phyloP scores from a whole-genome alignment of 192 early-diverging fungal genomes.

The Haplosporangium gracile region DNA sequence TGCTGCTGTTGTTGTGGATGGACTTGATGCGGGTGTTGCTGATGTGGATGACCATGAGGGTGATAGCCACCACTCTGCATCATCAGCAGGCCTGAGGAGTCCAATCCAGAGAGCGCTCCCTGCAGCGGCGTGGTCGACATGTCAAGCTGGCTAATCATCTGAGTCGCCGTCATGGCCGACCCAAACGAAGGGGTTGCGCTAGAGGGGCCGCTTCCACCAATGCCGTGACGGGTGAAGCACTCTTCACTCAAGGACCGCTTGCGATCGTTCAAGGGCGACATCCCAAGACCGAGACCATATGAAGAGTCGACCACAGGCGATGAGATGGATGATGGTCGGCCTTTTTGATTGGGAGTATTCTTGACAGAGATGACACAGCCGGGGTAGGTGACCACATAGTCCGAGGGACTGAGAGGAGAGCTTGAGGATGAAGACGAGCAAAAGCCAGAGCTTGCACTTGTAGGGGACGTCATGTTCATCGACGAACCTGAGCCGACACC shows the following conservation, averaged over 20 bases:
- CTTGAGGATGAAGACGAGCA: slow-evolving; percentile 26
- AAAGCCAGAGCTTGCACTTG: slow-evolving; percentile 29
- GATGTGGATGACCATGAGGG: slow-evolving; percentile 14
- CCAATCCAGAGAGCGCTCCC: slow-evolving; percentile 24
- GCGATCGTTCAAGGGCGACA: slow-evolving; percentile 44
- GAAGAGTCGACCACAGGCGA: slow-evolving; percentile 36
- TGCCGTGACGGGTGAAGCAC: slow-evolving; percentile 47
- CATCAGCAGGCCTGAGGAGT: slow-evolving; percentile 26
- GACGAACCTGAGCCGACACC: neutral
- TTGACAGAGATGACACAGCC: slow-evolving; percentile 56
- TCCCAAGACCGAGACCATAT: slow-evolving; percentile 47
- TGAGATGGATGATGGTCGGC: slow-evolving; percentile 38
- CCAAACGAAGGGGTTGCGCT: slow-evolving; percentile 32
- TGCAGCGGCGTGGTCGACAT: slow-evolving; percentile 31
- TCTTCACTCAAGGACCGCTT: slow-evolving; percentile 54
- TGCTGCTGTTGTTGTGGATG: slow-evolving; percentile 29
- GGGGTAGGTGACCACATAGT: slow-evolving; percentile 51
- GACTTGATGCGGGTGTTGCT: slow-evolving; percentile 25
- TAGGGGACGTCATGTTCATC: slow-evolving; percentile 47
- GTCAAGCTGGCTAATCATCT: slow-evolving; percentile 53
- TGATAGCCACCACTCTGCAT: slow-evolving; percentile 28
- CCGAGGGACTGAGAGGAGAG: slow-evolving; percentile 32
- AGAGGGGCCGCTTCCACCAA: slow-evolving; percentile 17
- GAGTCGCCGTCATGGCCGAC: slow-evolving; percentile 42
- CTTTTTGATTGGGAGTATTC: slow-evolving; percentile 53